Base-by-base conservation (phyloP, 352 stramenopile species). In the Pythium periplocum region DNA sequence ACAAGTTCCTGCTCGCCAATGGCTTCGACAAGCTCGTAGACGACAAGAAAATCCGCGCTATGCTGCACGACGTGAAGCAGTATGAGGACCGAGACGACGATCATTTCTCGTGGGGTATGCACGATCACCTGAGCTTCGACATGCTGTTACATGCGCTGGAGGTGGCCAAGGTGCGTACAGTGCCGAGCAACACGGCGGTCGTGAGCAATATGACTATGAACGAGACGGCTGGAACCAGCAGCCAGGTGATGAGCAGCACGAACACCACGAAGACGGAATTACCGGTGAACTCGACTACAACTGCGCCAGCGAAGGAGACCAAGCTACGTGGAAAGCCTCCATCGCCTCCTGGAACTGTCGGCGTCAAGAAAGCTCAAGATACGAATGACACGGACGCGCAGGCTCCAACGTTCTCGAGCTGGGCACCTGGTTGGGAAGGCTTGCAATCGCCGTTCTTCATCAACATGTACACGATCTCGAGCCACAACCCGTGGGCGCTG, bases 381-480 rank as follows among this genome's bases (percentile, higher is more conserved):
- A 48, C 17, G 17, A 26, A 45, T 2, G 34, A 52, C 35, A 42
- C 35, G 26, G 40, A 59, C 12, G 38, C 7, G 12, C 7, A 42
- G 7, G 38, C 7, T 42, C 7, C 38, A 12, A 12, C 38, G 7
- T 42, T 42, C 7, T 42, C 38, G 12, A 8, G 7, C 7, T 12
- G 7, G 38, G 38, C 38, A 12, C 38, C 38, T 2, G 74, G 70
- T 5, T 85, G 74, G 74, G 74, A 83, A 69, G 75, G 75, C 4
- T 67, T 87, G 33, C 69, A 75, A 42, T 70, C 69, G 52, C 79
- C 79, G 55, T 87, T 75, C 51, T 90, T 90, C 61, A 87, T 90
- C 42, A 69, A 90, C 52, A 86, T 86, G 72, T 87, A 90, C 64
- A 83, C 66, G 51, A 89, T 86, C 61, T 77, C 79, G 53, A 86